phyloP scores from a whole-genome alignment of 2,329 filamentous ascomycete species.

The Keithomyces neogunnii region DNA sequence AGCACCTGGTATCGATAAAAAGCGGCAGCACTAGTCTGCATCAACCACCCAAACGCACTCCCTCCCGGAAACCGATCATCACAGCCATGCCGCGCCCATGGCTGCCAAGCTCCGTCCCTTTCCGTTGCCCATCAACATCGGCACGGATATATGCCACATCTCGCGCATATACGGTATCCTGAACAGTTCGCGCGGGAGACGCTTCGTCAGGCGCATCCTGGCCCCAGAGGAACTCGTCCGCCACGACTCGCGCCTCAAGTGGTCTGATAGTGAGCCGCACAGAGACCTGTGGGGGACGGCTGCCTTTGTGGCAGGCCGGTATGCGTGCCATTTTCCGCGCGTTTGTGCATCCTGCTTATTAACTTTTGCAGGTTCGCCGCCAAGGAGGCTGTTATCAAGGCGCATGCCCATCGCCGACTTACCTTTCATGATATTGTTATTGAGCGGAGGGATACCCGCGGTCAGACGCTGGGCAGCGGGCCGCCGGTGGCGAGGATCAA shows the following conservation, averaged over 20 bases:
- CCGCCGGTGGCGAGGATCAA: slow-evolving; percentile 37
- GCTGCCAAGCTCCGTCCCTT: slow-evolving; percentile 35
- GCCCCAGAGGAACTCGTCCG: slow-evolving; percentile 23
- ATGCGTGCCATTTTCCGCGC: neutral
- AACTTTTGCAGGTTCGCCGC: slow-evolving; percentile 49
- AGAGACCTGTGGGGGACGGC: slow-evolving; percentile 24
- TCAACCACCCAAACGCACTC: neutral
- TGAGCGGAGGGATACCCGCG: slow-evolving; percentile 17
- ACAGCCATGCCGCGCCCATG: neutral
- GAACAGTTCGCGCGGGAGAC: slow-evolving; percentile 26
- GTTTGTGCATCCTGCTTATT: neutral
- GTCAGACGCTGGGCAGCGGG: slow-evolving; percentile 24
- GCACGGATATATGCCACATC: slow-evolving; percentile 71
- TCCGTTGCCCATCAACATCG: slow-evolving; percentile 58
- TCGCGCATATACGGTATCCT: slow-evolving; percentile 56
- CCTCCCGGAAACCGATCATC: neutral
- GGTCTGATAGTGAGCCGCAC: neutral
- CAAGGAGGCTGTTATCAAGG: slow-evolving; percentile 70
- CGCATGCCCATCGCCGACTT: slow-evolving; percentile 50
- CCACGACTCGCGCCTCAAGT: slow-evolving; percentile 14
- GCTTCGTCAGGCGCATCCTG: slow-evolving; percentile 42
- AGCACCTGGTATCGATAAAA: too few relatives aligned
- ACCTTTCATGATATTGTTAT: slow-evolving; percentile 55
- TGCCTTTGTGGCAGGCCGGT: slow-evolving; percentile 28
- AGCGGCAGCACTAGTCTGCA: too few relatives aligned